Base-by-base conservation (phyloP, 345 rosid species). In the Gossypium australe region DNA sequence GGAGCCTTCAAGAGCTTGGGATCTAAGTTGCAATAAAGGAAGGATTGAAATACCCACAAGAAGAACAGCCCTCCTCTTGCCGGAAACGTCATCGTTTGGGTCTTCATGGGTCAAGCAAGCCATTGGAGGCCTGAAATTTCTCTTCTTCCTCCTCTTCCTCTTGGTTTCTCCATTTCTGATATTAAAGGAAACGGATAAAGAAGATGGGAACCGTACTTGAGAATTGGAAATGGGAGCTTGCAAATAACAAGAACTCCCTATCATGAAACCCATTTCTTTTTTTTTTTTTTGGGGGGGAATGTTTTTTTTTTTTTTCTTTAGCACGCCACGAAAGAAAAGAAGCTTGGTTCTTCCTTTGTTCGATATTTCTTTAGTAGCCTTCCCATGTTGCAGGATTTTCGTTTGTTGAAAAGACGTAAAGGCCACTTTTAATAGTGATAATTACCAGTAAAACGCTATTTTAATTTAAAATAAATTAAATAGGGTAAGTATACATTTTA, bases 11-110 rank as follows among this genome's bases (percentile, higher is more conserved):
- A 67, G 51, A 67, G 74, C 74, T 9, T 38, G 12, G 18, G 62
- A 51, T 71, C 49, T 56, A 51, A 57, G 74, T 18, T 56, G 74
- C 18, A 41, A 12, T 11, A 71, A 53, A n/a, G 74, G 74, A 57
- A 71, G 51, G 14, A 71, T 38, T 2, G 74, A 71, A 18, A 71
- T 43, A 57, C 74, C 74, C 52, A 71, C 34, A 38, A 71, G 38
- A 71, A 71, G 64, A 71, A 56, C 52, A 9, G 52, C 3, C n/a
- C 64, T 71, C 64, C 62, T 71, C 3, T 71, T 71, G 20, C 52
- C 41, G 34, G 20, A 71, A 41, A 57, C 63, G 18, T 41, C 11
- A 12, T 55, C 74, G 18, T 20, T 53, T 55, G 51, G 63, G 52
- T 71, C 29, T 56, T 34, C 63, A 34, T 22, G 51, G 34, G 8